phyloP scores from a whole-genome alignment of 2,329 filamentous ascomycete genomes.

The Penicillium rolfsii region DNA sequence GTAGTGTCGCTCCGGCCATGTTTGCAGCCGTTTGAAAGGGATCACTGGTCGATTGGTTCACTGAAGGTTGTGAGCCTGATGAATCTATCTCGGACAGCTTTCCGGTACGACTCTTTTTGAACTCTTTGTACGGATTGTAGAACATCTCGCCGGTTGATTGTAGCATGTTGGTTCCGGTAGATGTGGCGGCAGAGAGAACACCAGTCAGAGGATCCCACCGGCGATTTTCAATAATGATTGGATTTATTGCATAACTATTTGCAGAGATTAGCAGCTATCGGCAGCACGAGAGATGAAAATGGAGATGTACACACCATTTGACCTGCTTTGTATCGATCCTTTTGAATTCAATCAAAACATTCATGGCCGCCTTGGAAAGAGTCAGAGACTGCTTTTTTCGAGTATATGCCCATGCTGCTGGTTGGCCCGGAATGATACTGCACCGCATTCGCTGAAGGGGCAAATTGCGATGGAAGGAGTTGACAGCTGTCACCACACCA shows the following conservation, averaged over 20 bases:
- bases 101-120: slow-evolving; percentile 13
- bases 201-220: slow-evolving; percentile 41
- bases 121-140: slow-evolving; percentile 35
- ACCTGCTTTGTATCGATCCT: slow-evolving; percentile 28
- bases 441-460: slow-evolving; percentile 33
- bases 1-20: slow-evolving; percentile 17
- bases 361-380: slow-evolving; percentile 31
- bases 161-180: slow-evolving; percentile 33
- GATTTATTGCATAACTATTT: slow-evolving; percentile 33
- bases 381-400: slow-evolving; percentile 15
- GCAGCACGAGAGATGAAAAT: background rate
- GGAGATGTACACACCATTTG: slow-evolving; percentile 21
- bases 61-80: background rate
- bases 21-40: slow-evolving; percentile 18
- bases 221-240: slow-evolving; percentile 39
- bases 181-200: slow-evolving; percentile 31
- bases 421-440: slow-evolving; percentile 28
- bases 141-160: slow-evolving; percentile 33
- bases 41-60: background rate
- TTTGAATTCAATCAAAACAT: slow-evolving; percentile 31
- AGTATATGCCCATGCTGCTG: slow-evolving; percentile 31
- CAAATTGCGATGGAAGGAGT: slow-evolving; percentile 50
- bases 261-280: background rate
- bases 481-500: slow-evolving; percentile 47
- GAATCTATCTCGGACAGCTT: background rate